Evolutionary conservation across 1,139 yeast species (phyloP), one percentile per base, ranked within the genome.

Genomic region (Trichomonascaceae sp.): DNA sequence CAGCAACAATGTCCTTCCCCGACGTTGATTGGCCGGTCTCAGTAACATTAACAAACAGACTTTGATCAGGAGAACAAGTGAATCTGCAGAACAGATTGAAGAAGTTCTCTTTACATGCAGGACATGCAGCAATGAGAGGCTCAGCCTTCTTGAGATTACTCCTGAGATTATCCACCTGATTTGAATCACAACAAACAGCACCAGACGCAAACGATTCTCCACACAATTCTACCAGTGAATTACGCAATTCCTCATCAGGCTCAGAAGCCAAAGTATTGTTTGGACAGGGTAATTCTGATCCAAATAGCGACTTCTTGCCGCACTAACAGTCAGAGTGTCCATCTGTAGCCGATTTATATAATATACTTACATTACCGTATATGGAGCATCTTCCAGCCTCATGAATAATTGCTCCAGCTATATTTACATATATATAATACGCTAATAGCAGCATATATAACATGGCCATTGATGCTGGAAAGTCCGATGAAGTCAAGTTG

Each of bases 51-150:
- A 90, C 79, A 70, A 90, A 93, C 18, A 72, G 69, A 0, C 90
- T 78, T 68, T 93, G 98, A 63, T 87, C 74, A 0, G 96, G 85
- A 1, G 96, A 87, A 69, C 99, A 93, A 0, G 96, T 87, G 69
- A 93, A 90, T 51, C 84, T 82, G 71, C 98, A 93, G 66, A 90
- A 88, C 62, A 91, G 76, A 63, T 85, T 87, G 64, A 83, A 82
- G 69, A 93, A 91, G 73, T 93, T 93, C 70, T 82, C 83, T 56
- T 81, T 77, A 68, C 99, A 93, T 0, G 99, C 98, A 1, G 98
- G 98, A 68, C 99, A 93, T 4, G 96, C 87, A 22, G 95, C 81
- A 45, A 93, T 85, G 44, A 93, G 70, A 0, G 89, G 82, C 57
- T 86, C 95, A 0, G 87, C 96, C 58, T 82, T 82, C 61, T 84